Evolutionary conservation across 2,329 filamentous ascomycete species (phyloP).

Genomic region (Venturia asperata): DNA sequence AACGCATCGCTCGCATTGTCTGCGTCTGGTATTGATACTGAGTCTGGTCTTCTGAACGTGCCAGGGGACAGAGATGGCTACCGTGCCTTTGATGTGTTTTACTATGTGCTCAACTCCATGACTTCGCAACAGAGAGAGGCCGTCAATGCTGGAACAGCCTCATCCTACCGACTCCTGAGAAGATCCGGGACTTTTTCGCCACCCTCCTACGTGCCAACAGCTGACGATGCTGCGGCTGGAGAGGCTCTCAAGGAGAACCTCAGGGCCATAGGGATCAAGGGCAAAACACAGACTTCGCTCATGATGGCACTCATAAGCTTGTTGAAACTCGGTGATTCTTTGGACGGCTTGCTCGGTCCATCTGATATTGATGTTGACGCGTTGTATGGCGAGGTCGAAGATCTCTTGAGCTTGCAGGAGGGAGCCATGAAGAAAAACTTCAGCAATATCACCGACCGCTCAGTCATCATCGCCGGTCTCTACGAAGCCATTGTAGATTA

Average conservation of each 20-base stretch:
- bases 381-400: slow-evolving; percentile 83
- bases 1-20: slow-evolving; percentile 71
- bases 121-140: slow-evolving; percentile 85
- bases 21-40: slow-evolving; percentile 79
- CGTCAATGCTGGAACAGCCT: slow-evolving; percentile 68
- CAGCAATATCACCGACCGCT: slow-evolving; percentile 69
- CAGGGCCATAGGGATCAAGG: slow-evolving; percentile 91
- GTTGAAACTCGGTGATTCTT: slow-evolving; percentile 83
- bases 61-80: slow-evolving; percentile 66
- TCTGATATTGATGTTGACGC: slow-evolving; percentile 70
- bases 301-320: slow-evolving; percentile 81
- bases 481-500: slow-evolving; percentile 95
- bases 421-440: slow-evolving; percentile 72
- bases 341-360: slow-evolving; percentile 70
- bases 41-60: slow-evolving; percentile 70
- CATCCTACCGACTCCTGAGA: slow-evolving; percentile 70
- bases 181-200: slow-evolving; percentile 79
- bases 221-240: slow-evolving; percentile 84
- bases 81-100: slow-evolving; percentile 95
- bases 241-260: slow-evolving; percentile 86
- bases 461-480: slow-evolving; percentile 72
- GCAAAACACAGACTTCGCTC: slow-evolving; percentile 69
- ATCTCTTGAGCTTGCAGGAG: slow-evolving; percentile 80
- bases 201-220: slow-evolving; percentile 82
- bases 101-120: slow-evolving; percentile 84